Percentiles rank a stretch among this genome's conserved stretches.
Evolutionary conservation across 2,329 filamentous ascomycete genomes (phyloP).

Genomic region (Plectosphaerella cucumerina): DNA sequence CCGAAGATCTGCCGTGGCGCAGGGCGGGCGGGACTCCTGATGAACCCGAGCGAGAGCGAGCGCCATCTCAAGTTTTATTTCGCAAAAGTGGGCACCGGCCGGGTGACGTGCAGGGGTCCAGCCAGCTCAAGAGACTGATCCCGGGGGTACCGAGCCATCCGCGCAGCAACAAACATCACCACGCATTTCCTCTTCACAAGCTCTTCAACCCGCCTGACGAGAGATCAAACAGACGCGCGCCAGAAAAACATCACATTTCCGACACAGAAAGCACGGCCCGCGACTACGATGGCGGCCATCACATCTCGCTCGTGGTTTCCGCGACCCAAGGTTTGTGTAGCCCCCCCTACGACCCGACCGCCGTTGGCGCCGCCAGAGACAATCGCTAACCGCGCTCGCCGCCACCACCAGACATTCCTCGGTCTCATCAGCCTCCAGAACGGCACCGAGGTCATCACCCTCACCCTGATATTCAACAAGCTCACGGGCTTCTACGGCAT

Average conservation of each 20-base stretch:
- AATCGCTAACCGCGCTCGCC: neutral
- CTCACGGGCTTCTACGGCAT: constrained; percentile 86
- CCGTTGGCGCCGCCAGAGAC: neutral
- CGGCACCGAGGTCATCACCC: constrained; percentile 78
- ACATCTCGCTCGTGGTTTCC: constrained; percentile 19
- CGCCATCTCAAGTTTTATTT: no score
- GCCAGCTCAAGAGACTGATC: no score
- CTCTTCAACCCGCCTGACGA: neutral
- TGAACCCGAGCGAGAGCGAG: no score
- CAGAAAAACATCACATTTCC: neutral
- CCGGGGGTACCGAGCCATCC: constrained; percentile 1
- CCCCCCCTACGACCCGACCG: neutral
- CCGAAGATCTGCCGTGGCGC: no score
- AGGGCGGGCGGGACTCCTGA: no score
- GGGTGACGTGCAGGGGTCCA: no score
- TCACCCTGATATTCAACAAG: constrained; percentile 87
- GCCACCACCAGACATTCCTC: constrained; percentile 66
- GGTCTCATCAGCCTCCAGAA: constrained; percentile 83
- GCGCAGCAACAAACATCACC: neutral
- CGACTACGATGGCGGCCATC: constrained; percentile 4
- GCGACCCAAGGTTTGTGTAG: constrained; percentile 18
- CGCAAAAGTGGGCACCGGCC: no score
- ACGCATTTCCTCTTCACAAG: neutral
- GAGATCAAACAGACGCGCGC: neutral
- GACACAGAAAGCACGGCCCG: neutral